A percentile compares a stretch with the other conserved stretches of the same genome.
phyloP scores from a whole-genome alignment of 1,284 basidiomycete species.

The Prillingera fragicola region DNA sequence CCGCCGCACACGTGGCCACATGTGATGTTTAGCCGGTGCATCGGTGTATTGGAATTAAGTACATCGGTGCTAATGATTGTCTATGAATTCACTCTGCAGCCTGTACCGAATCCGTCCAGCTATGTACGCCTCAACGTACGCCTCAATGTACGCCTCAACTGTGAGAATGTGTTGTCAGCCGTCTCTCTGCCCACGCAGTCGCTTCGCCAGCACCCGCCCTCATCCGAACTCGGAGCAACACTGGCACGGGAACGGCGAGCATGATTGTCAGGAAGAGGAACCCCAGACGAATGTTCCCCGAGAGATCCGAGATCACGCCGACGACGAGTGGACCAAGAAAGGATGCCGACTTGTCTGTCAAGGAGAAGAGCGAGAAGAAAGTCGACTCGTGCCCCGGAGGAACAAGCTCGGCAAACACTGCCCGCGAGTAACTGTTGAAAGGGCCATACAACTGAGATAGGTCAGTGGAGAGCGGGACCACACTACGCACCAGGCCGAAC shows the following conservation, averaged over 20 bases:
- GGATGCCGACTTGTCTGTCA: conserved; percentile 72
- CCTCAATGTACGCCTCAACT: too few relatives aligned
- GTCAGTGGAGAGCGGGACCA: conserved; percentile 38
- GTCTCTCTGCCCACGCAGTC: conserved; percentile 24
- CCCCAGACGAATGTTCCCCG: conserved; percentile 80
- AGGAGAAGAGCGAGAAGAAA: conserved; percentile 66
- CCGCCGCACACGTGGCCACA: too few relatives aligned
- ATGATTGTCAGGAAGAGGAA: conserved; percentile 80
- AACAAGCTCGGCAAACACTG: conserved; percentile 46
- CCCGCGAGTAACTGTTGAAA: conserved; percentile 45
- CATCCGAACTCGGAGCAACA: conserved; percentile 65
- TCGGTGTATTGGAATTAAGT: too few relatives aligned
- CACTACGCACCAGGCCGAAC: conserved; percentile 57
- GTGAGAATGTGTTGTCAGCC: too few relatives aligned
- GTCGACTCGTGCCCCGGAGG: conserved; percentile 46
- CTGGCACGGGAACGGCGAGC: conserved; percentile 71
- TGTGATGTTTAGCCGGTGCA: too few relatives aligned
- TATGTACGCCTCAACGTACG: too few relatives aligned
- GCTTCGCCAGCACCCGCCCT: conserved; percentile 62
- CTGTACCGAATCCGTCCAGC: too few relatives aligned
- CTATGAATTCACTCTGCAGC: too few relatives aligned
- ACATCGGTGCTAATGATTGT: too few relatives aligned
- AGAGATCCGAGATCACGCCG: conserved; percentile 74
- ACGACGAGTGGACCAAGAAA: conserved; percentile 84
- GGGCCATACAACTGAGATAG: conserved; percentile 41